Percentiles rank a stretch among this genome's conserved stretches.
Conservation (phyloP, 306 rosid genomes). For the Amphicarpaea edgeworthii region DNA sequence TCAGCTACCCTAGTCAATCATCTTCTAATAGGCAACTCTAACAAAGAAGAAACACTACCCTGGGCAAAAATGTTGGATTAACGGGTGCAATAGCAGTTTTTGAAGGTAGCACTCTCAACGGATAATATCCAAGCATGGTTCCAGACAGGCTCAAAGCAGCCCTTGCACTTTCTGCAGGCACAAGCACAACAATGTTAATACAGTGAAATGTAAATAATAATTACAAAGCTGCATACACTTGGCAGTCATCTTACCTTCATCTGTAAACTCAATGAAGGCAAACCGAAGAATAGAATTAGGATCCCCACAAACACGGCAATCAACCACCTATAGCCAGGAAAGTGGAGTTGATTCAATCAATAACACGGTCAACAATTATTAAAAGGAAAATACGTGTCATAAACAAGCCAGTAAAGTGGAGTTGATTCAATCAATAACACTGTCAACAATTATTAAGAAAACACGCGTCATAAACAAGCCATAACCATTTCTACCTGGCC, state of each 20-base stretch:
- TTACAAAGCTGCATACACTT: neutral
- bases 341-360: conserved; percentile 38
- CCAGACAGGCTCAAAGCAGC: conserved; percentile 92
- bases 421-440: conserved; percentile 39
- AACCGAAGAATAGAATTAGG: conserved; percentile 96
- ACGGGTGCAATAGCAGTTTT: conserved; percentile 99
- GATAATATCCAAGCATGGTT: conserved; percentile 94
- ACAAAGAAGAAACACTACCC: conserved; percentile 61
- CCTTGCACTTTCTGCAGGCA: conserved; percentile 88
- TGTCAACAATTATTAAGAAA: conserved; percentile 39
- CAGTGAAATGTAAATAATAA: conserved; percentile 10
- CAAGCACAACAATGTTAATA: conserved; percentile 48
- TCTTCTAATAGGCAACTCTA: conserved; percentile 10
- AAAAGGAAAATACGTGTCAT: neutral
- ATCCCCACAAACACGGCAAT: conserved; percentile 98
- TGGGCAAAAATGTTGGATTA: conserved; percentile 91
- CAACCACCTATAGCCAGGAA: conserved; percentile 76
- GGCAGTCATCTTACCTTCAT: conserved; percentile 70
- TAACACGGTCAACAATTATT: conserved; percentile 42
- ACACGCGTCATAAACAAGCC: conserved; percentile 5
- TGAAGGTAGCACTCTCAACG: conserved; percentile 94
- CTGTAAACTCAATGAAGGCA: conserved; percentile 96
- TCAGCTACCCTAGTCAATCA: conserved; percentile 38
- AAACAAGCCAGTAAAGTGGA: conserved; percentile 39
- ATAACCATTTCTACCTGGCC: conserved; percentile 74